Base-by-base conservation (phyloP, 768 basidiomycete species). In the Leccinellum albellum region DNA sequence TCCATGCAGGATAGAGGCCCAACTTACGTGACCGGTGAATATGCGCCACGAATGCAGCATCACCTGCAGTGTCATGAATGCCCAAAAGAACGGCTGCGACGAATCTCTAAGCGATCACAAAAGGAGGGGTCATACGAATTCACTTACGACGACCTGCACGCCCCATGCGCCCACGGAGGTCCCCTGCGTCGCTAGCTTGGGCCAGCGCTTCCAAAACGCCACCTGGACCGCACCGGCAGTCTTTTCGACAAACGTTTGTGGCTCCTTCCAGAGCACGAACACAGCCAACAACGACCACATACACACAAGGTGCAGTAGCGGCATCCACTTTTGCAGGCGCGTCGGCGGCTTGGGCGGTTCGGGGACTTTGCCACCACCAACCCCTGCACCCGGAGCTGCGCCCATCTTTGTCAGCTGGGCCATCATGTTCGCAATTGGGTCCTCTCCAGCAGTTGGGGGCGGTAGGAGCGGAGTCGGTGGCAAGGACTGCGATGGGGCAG, bases 41-140 rank as follows among this genome's bases (percentile, higher is more conserved):
- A 92, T 82, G 53, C 85, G 83, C 61, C 85, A 65, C 9, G 90
- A 89, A 63, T 91, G 88, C 45, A 93, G 66, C 20, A 79, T 78
- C 23, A 91, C 76, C 61, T 91, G 82, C 4, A 92, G 67, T 1
- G 90, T 87, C 37, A 82, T 81, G 58, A 92, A 91, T 8, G 82
- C 86, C 88, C 88, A 91, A 69, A 92, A 89, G 74, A 93, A 89
- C 1, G 88, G 85, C 89, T 91, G 60, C 17, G 1, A 21, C 10
- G 8, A 37, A 37, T 37, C 7, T 0, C 7, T 37, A 9, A 37
- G 35, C 17, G 3, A 37, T 37, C 8, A 4, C 35, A 17, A 37
- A 35, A 35, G 32, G 7, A n/a, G 35, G 14, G 35, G 35, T 37
- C 17, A 17, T 17, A 35, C 17, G 14, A 37, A 8, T 37, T n/a